Base-by-base conservation (phyloP, 768 basidiomycete species). In the Boletus insuetus region DNA sequence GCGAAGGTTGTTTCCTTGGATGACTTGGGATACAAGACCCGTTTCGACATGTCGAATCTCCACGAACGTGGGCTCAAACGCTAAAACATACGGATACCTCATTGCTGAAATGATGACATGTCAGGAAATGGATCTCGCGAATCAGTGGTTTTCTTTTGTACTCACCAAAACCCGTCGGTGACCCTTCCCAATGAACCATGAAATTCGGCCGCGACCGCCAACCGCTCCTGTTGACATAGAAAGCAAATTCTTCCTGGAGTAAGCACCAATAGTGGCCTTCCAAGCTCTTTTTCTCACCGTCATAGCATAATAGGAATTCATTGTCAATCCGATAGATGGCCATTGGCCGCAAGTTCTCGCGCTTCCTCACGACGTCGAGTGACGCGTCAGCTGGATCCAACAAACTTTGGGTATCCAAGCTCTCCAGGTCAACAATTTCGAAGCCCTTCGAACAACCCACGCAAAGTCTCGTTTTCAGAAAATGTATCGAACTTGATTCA, bases 361-460 rank as follows among this genome's bases (percentile, higher is more conserved):
- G 77, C 73, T 88, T 93, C 60, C 92, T 80, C 32, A 98, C 93
- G 75, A 99, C 98, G 59, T 98, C 95, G 37, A 99, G 81, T 14
- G 87, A 87, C 55, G 84, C 82, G 66, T 99, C 97, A 12, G 85
- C 82, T 0, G 96, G 97, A 73, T 99, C 97, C 49, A 99, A 79
- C 62, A 99, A 71, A 4, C 93, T 93, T 74, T 98, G 96, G 40
- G 96, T 98, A 70, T 99, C 97, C 73, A 99, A 75, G 56, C 89
- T 95, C 71, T 98, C 94, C 38, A 98, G 81, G 70, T 99, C 97
- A 59, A 99, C 93, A 60, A 99, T 98, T 75, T 98, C 97, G 70
- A 99, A 98, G 17, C 97, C 97, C 64, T 92, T 89, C 11, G 95
- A 91, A 67, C 94, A 96, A 2, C 96, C 97, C 14, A 99, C 92